Evolutionary conservation across 768 basidiomycete genomes (phyloP), one percentile per base, ranked within the genome.

Genomic region (Rhodotorula kratochvilovae): DNA sequence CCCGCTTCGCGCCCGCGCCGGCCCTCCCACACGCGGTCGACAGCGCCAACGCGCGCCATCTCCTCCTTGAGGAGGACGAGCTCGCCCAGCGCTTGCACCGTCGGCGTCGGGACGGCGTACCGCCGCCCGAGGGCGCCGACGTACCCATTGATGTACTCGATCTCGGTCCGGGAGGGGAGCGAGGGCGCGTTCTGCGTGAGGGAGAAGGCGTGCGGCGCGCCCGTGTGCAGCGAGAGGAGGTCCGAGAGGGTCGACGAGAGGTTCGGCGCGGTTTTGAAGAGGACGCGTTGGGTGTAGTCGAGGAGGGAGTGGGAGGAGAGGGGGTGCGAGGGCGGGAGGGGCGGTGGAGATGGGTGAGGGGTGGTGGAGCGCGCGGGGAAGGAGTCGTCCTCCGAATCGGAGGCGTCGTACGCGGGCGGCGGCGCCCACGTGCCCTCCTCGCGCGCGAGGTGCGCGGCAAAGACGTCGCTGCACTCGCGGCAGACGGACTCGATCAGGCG

Each of bases 121-220:
- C 82, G 79, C 58, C 80, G 75, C 35, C 89, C 94, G 15, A 92
- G 81, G 15, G 82, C 80, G 39, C 87, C 78, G 60, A 98, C 80
- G 79, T 92, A 91, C 10, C 94, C 93, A 70, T 90, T 92, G 76
- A 96, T 83, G 76, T 82, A 90, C 27, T 89, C 85, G 33, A 97
- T 85, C 81, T 97, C 93, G 0, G 92, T 93, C 11, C 77, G 71
- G 62, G 61, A 46, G 1, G 70, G 70, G 12, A 63, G 31, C 12
- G 61, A 63, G 42, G 74, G 74, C 7, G 67, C 56, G 64, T 66
- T 45, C 17, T 55, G 46, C 15, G 65, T 2, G 50, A 64, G 58
- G 23, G 42, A 54, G 33, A 66, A 62, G 33, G 10, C 16, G 23
- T 16, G 60, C 5, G 60, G 31, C 29, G 60, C 5, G 29, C 6